Evolutionary conservation across 805 yeast species (phyloP).

Genomic region (Cyberlindnera japonica): DNA sequence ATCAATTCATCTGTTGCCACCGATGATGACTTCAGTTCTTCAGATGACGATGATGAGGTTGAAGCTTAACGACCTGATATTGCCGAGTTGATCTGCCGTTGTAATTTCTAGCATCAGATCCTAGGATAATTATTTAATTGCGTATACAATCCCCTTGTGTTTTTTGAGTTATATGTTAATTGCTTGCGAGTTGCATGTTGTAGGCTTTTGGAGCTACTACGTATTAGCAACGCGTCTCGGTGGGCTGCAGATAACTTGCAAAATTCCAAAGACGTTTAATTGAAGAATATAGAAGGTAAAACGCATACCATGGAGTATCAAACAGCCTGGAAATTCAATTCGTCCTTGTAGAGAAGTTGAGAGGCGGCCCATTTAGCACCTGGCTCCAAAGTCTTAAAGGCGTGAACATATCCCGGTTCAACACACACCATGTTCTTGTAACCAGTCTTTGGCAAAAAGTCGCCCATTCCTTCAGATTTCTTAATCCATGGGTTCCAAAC

Average conservation of each 20-base stretch:
- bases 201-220: too few species aligned
- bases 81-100: too few species aligned
- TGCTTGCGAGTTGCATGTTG: too few species aligned
- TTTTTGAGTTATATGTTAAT: too few species aligned
- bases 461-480: constrained; percentile 79
- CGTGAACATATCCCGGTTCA: constrained; percentile 87
- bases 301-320: constrained; percentile 11
- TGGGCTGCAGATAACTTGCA: too few species aligned
- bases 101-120: too few species aligned
- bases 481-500: constrained; percentile 98
- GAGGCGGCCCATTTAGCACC: constrained; percentile 74
- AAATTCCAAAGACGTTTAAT: too few species aligned
- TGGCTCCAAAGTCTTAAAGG: constrained; percentile 59
- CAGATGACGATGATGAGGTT: constrained; percentile 31
- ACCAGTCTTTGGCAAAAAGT: constrained; percentile 83
- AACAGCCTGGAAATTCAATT: constrained; percentile 55
- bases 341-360: constrained; percentile 57
- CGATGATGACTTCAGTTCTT: constrained; percentile 29
- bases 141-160: too few species aligned
- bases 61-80: not conserved
- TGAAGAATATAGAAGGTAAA: too few species aligned
- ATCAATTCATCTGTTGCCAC: constrained; percentile 15
- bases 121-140: too few species aligned
- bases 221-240: too few species aligned
- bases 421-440: constrained; percentile 87